A percentile compares a stretch with the other conserved stretches of the same genome.
These are phyloP conservation scores for Chernovozyma aurita DNA, from an alignment of 1,139 yeast species.

Conservation along the genomic window DNA sequence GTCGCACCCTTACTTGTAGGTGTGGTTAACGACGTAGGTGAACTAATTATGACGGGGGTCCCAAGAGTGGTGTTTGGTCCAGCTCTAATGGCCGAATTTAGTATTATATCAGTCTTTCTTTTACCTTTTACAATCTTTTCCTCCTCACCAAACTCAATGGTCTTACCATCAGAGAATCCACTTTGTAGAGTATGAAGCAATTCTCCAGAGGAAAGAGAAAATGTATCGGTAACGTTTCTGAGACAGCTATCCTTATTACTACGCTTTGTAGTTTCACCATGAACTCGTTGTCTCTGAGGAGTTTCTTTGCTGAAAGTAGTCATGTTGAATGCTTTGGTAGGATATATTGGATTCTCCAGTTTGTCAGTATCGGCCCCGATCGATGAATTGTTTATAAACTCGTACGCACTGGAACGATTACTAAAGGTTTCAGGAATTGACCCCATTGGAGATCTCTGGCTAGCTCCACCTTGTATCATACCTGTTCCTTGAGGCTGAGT, in stretches of 20 bases:
- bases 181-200: slow-evolving; percentile 26
- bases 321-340: not conserved
- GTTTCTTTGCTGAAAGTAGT: not conserved
- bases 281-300: not conserved
- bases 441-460: not conserved
- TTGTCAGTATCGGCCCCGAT: not conserved
- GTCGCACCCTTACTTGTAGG: too few species aligned
- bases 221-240: slow-evolving; percentile 13
- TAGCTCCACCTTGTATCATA: too few species aligned
- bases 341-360: not conserved
- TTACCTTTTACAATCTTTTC: not conserved
- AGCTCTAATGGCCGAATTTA: not conserved
- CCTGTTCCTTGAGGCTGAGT: not conserved
- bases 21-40: not conserved
- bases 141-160: not conserved
- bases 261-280: not conserved
- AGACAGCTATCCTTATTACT: not conserved
- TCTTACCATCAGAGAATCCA: not conserved
- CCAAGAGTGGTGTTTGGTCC: slow-evolving; percentile 1
- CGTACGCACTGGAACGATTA: not conserved
- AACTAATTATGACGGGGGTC: not conserved
- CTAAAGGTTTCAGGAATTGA: not conserved
- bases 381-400: not conserved
- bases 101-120: too few species aligned
- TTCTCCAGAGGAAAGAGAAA: slow-evolving; percentile 36